Conservation (phyloP, 768 basidiomycete species). For the Suillus weaverae region DNA sequence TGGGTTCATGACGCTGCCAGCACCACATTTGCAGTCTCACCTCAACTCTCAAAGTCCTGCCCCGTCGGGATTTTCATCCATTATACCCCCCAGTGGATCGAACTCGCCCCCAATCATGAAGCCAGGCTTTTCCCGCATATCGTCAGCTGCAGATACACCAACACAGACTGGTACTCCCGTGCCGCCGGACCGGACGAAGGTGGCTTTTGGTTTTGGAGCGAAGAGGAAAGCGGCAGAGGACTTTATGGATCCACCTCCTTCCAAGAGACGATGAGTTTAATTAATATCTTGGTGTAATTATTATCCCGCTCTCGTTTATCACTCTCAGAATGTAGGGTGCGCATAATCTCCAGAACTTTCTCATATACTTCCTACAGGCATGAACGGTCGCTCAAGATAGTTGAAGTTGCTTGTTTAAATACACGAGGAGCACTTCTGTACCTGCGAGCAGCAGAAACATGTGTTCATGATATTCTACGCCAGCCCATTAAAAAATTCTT, state of each 20-base stretch:
- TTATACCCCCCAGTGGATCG: constrained; percentile 31
- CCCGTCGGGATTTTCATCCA: constrained; percentile 38
- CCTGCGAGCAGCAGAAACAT: background rate
- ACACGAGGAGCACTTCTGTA: background rate
- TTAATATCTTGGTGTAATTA: constrained; percentile 2
- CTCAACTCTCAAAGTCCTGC: constrained; percentile 43
- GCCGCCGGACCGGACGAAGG: constrained; percentile 65
- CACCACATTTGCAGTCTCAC: constrained; percentile 45
- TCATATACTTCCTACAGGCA: background rate
- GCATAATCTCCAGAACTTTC: background rate
- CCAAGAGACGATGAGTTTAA: constrained; percentile 48
- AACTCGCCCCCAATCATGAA: constrained; percentile 59
- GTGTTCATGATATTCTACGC: background rate
- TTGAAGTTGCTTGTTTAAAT: background rate
- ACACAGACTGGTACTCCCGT: constrained; percentile 55
- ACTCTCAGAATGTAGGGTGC: background rate
- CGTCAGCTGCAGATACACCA: constrained; percentile 53
- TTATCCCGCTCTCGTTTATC: constrained; percentile 1
- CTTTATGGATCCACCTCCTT: constrained; percentile 60
- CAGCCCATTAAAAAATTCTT: background rate
- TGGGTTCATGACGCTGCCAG: constrained; percentile 75
- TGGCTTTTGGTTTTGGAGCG: constrained; percentile 72
- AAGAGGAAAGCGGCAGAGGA: constrained; percentile 83
- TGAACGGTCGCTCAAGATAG: background rate
- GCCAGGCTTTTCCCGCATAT: constrained; percentile 78